Conservation (phyloP, 805 yeast genomes). For the Hanseniaspora meyeri region DNA sequence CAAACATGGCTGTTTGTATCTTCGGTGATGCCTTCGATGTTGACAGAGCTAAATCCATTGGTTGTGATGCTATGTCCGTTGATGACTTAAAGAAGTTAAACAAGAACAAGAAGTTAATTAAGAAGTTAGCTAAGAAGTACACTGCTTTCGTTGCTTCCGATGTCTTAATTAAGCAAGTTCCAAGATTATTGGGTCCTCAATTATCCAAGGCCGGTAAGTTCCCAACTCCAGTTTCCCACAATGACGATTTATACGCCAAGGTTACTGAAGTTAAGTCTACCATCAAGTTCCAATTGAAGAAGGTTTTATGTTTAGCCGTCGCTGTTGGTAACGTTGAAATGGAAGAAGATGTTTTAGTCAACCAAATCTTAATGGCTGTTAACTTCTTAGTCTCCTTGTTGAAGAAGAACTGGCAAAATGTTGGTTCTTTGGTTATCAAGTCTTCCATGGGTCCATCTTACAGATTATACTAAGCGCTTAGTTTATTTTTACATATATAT, state of each 20-base stretch:
- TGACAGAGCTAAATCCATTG: slow-evolving; percentile 99
- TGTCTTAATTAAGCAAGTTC: slow-evolving; percentile 98
- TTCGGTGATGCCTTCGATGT: slow-evolving; percentile 99
- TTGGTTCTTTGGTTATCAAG: slow-evolving; percentile 97
- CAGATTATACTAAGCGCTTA: slow-evolving; percentile 80
- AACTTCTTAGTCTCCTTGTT: slow-evolving; percentile 98
- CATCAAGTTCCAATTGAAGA: slow-evolving; percentile 99
- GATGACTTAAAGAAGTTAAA: slow-evolving; percentile 99
- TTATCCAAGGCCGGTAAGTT: slow-evolving; percentile 99
- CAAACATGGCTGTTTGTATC: slow-evolving; percentile 99
- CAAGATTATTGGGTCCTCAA: slow-evolving; percentile 99
- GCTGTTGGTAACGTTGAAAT: slow-evolving; percentile 99
- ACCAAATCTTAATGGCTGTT: slow-evolving; percentile 96
- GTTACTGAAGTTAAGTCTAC: slow-evolving; percentile 96
- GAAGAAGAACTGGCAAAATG: slow-evolving; percentile 99
- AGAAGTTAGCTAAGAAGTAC: slow-evolving; percentile 99
- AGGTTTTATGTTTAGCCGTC: slow-evolving; percentile 98
- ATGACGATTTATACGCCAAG: slow-evolving; percentile 93
- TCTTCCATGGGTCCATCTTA: slow-evolving; percentile 99
- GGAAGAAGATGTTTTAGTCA: slow-evolving; percentile 91
- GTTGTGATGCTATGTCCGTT: slow-evolving; percentile 99
- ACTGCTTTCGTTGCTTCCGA: slow-evolving; percentile 99
- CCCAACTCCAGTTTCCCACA: slow-evolving; percentile 99
- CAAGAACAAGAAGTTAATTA: slow-evolving; percentile 99
- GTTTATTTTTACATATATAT: background rate